These are phyloP conservation scores for Wickerhamomyces bisporus DNA, from an alignment of 805 yeast species.

Conservation along the genomic window DNA sequence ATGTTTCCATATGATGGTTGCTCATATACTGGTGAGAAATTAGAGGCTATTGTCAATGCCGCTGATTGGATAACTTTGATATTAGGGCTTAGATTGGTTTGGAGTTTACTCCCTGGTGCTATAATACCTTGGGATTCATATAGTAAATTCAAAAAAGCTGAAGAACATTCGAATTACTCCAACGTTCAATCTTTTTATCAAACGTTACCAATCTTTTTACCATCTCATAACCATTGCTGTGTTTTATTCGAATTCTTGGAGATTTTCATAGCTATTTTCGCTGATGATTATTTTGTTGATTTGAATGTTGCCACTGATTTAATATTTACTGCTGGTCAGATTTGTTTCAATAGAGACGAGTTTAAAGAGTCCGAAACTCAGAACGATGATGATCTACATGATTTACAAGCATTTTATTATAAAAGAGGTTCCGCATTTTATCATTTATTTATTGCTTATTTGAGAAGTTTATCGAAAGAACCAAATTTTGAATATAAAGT, in stretches of 20 bases:
- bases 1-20: conserved; percentile 35
- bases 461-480: conserved; percentile 27
- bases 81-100: conserved; percentile 26
- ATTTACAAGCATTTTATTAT: conserved; percentile 28
- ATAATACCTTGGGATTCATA: conserved; percentile 32
- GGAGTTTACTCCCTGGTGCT: conserved; percentile 31
- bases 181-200: conserved; percentile 29
- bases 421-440: conserved; percentile 31
- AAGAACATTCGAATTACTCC: conserved; percentile 18
- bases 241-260: conserved; percentile 33
- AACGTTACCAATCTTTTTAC: conserved; percentile 28
- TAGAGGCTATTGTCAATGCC: conserved; percentile 20
- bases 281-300: conserved; percentile 28
- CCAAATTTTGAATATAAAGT: conserved; percentile 26
- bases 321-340: conserved; percentile 32
- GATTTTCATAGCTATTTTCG: conserved; percentile 27
- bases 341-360: conserved; percentile 28
- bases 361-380: conserved; percentile 8
- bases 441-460: conserved; percentile 28
- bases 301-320: conserved; percentile 26
- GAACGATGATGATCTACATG: conserved; percentile 25
- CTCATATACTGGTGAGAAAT: conserved; percentile 27
- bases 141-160: conserved; percentile 23
- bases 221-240: conserved; percentile 31
- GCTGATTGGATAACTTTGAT: conserved; percentile 25